Evolutionary conservation across 2,329 filamentous ascomycete genomes (phyloP).

Genomic region (Colletotrichum sojae): DNA sequence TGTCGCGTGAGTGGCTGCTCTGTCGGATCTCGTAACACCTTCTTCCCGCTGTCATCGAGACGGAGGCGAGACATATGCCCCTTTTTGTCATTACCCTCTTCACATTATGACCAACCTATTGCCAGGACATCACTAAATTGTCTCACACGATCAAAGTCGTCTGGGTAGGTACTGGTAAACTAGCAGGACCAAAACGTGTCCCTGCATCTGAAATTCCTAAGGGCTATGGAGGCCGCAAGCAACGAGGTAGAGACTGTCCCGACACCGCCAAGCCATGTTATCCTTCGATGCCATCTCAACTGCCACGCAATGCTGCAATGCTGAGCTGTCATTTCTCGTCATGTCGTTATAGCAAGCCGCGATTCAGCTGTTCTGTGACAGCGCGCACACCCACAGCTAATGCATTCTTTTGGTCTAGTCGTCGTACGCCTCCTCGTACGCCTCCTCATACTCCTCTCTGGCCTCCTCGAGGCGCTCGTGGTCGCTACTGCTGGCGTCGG

Average conservation of each 20-base stretch:
- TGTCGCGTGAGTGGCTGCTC: constrained; percentile 4
- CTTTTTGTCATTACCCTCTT: background rate
- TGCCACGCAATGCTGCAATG: constrained; percentile 38
- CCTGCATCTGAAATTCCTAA: constrained; percentile 30
- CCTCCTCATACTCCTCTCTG: constrained; percentile 64
- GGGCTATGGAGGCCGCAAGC: constrained; percentile 9
- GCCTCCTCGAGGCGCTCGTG: constrained; percentile 67
- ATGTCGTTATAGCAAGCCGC: constrained; percentile 33
- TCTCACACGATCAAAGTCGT: constrained; percentile 5
- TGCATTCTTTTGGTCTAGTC: constrained; percentile 28
- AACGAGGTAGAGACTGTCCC: constrained; percentile 28
- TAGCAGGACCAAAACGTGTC: constrained; percentile 21
- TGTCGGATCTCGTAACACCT: background rate
- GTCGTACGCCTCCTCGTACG: constrained; percentile 60
- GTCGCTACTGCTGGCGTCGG: constrained; percentile 65
- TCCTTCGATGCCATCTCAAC: constrained; percentile 26
- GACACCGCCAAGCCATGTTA: constrained; percentile 24
- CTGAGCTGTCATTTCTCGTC: constrained; percentile 32
- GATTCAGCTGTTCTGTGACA: constrained; percentile 1
- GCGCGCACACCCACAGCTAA: constrained; percentile 9
- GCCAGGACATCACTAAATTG: background rate
- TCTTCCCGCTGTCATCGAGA: constrained; percentile 7
- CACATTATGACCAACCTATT: background rate
- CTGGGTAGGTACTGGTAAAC: constrained; percentile 10
- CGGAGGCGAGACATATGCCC: background rate